A percentile compares a stretch with the other conserved stretches of the same genome.
phyloP scores from a whole-genome alignment of 2,329 filamentous ascomycete species.

The Alternaria solani region DNA sequence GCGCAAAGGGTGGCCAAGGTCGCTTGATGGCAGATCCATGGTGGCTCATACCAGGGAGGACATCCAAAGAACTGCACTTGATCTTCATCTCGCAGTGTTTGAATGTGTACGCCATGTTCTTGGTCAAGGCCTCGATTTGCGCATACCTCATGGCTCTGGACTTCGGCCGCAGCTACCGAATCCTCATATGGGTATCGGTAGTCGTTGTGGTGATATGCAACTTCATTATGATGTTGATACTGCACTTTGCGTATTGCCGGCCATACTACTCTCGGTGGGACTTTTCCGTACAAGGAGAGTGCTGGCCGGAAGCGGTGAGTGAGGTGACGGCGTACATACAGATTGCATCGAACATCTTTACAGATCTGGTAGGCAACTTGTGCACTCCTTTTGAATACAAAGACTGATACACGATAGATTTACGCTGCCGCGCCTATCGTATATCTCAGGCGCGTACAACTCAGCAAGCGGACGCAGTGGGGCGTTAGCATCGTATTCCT shows the following conservation, averaged over 20 bases:
- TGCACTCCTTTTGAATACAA: too few relatives aligned
- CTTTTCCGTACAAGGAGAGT: constrained; percentile 9
- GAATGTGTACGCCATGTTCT: constrained; percentile 26
- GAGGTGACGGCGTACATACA: constrained; percentile 15
- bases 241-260: constrained; percentile 10
- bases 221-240: constrained; percentile 11
- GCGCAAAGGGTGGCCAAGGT: constrained; percentile 13
- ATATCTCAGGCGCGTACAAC: constrained; percentile 13
- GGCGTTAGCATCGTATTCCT: constrained; percentile 20
- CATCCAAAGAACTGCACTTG: constrained; percentile 6
- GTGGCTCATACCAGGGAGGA: constrained; percentile 8
- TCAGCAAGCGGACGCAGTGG: constrained; percentile 20
- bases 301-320: constrained; percentile 13
- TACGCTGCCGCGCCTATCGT: constrained; percentile 22
- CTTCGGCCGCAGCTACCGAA: constrained; percentile 19
- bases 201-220: constrained; percentile 8
- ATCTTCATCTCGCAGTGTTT: constrained; percentile 15
- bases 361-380: constrained; percentile 15
- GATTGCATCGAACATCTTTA: constrained; percentile 18
- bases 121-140: constrained; percentile 24
- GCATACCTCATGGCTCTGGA: constrained; percentile 23
- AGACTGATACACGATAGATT: constrained; percentile 3
- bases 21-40: constrained; percentile 21
- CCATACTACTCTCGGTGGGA: constrained; percentile 14
- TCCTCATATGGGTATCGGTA: constrained; percentile 19